Conservation (phyloP, 2,329 filamentous ascomycete species). For the Penicillium paneum region DNA sequence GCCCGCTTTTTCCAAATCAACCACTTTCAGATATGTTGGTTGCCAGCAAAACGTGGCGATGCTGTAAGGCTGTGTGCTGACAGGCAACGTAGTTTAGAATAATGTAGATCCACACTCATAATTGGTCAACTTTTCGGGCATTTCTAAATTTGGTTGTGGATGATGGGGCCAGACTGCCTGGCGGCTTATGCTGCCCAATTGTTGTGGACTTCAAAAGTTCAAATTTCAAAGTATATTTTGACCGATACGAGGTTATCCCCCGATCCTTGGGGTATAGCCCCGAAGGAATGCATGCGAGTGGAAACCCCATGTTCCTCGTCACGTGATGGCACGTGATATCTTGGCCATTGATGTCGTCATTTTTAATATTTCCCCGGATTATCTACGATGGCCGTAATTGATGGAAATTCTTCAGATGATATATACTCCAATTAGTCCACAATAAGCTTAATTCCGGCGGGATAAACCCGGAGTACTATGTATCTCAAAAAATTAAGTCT, state of each 20-base stretch:
- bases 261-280: neutral
- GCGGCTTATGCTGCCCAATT: neutral
- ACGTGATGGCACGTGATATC: neutral
- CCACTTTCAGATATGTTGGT: neutral
- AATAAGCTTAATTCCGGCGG: constrained; percentile 24
- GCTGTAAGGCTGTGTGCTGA: neutral
- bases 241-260: neutral
- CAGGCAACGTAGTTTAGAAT: neutral
- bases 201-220: neutral
- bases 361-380: neutral
- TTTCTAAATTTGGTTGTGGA: neutral
- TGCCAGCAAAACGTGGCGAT: neutral
- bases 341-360: neutral
- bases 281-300: neutral
- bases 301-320: neutral
- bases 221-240: neutral
- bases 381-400: constrained; percentile 3
- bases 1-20: neutral
- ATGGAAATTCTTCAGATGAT: constrained; percentile 11
- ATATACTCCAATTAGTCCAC: constrained; percentile 5
- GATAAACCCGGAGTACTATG: constrained; percentile 10
- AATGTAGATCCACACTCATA: neutral
- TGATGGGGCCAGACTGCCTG: neutral
- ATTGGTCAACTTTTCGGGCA: neutral
- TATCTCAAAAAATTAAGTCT: neutral